Conservation (phyloP, 192 early-diverging fungal species). For the Coemansia reversa region DNA sequence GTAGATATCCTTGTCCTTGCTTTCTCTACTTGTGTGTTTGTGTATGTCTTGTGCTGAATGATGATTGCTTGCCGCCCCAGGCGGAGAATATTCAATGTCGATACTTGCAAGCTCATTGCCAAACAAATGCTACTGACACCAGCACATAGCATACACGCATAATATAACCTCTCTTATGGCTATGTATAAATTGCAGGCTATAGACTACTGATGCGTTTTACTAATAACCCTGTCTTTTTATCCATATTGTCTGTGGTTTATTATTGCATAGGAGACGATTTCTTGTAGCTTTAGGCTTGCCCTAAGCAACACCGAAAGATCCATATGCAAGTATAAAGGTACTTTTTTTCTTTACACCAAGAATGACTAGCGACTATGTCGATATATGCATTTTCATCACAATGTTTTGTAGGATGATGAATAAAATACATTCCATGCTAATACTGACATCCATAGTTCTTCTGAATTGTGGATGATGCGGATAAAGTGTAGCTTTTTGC, state of each 20-base stretch:
- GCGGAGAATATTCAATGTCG: constrained; percentile 53
- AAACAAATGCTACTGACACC: constrained; percentile 24
- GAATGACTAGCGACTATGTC: background rate
- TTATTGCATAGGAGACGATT: background rate
- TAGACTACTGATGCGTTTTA: background rate
- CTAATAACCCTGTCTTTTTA: background rate
- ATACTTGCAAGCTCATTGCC: constrained; percentile 36
- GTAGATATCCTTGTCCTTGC: too few relatives aligned
- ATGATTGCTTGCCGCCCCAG: constrained; percentile 56
- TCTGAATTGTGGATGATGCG: constrained; percentile 15
- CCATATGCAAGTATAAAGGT: background rate
- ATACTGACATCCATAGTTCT: constrained; percentile 25
- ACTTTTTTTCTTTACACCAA: background rate
- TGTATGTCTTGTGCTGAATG: constrained; percentile 20
- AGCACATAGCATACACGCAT: background rate
- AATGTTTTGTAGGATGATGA: constrained; percentile 26
- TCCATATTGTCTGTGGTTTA: background rate
- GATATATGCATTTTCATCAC: background rate
- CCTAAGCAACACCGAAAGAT: background rate
- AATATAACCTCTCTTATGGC: background rate
- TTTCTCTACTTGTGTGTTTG: too few relatives aligned
- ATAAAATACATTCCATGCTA: constrained; percentile 53
- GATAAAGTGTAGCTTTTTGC: constrained; percentile 28
- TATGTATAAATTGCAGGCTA: background rate
- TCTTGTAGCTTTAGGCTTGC: background rate